Evolutionary conservation across 129 eudicot genomes (phyloP), one percentile per base, ranked within the genome.

Genomic region (Flaveria ramosissima): DNA sequence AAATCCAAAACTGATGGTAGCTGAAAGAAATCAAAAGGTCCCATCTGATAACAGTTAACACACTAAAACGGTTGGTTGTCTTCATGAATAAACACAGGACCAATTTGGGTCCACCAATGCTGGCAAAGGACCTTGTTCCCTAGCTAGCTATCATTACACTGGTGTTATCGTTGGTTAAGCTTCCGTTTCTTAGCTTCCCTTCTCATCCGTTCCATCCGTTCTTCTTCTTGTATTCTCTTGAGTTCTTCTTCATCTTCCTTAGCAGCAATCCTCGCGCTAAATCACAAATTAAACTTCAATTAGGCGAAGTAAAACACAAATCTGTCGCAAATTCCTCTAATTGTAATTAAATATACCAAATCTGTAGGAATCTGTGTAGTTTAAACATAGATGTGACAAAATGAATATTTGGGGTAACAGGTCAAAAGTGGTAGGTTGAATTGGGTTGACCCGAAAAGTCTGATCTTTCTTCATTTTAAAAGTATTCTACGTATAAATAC

Each of bases 191-290:
- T 66, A 2, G 71, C 71, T 7, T 19, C 27, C 71, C n/a, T 66
- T 66, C 71, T 39, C 71, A 66, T 66, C 52, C 71, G 71, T 66
- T 66, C 71, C 71, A 50, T 41, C 51, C 71, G 41, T 39, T 66
- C 80, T 73, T 92, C 98, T 82, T 90, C 98, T 82, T 86, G 88
- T 10, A 86, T 84, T 77, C 82, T 79, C 10, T 81, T 85, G 20
- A 75, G 83, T 70, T 93, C 90, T 85, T 90, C 96, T 80, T 88
- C 96, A 42, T 93, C 98, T 76, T 93, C 98, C 81, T 47, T 50
- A 39, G 80, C 78, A 23, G 91, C 98, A 52, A 90, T 90, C 81
- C 73, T 72, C 30, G 89, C 93, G 84, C 96, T 93, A 83, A 7
- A 78, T 16, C 71, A 59, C 80, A 78, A 61, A 48, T 9, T 69